These are phyloP conservation scores for Penicillium soppii DNA, from an alignment of 495 filamentous ascomycete genomes.

Conservation along the genomic window DNA sequence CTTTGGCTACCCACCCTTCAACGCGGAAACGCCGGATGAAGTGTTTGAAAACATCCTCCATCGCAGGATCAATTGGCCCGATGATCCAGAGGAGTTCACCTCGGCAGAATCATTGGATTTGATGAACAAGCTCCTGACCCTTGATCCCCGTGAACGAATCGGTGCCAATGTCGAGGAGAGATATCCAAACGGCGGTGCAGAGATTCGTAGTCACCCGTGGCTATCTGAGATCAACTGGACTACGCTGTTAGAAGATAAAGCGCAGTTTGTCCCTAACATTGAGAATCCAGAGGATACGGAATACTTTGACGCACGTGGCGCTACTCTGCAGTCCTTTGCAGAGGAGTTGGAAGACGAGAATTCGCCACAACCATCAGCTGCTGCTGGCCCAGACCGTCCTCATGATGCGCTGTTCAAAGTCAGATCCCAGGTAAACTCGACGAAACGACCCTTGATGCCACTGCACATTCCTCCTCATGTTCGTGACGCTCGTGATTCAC, in stretches of 20 bases:
- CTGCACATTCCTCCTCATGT: slow-evolving; percentile 96
- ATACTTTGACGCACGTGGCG: slow-evolving; percentile 92
- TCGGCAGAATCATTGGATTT: slow-evolving; percentile 88
- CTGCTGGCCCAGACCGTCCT: slow-evolving; percentile 73
- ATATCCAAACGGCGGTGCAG: slow-evolving; percentile 76
- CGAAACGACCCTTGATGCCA: slow-evolving; percentile 89
- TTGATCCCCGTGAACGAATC: slow-evolving; percentile 75
- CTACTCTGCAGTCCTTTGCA: slow-evolving; percentile 82
- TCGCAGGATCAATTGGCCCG: slow-evolving; percentile 86
- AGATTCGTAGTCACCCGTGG: slow-evolving; percentile 88
- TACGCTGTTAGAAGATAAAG: slow-evolving; percentile 84
- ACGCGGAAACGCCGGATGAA: slow-evolving; percentile 83
- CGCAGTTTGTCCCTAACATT: slow-evolving; percentile 88
- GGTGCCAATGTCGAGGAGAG: slow-evolving; percentile 82
- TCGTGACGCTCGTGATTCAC: slow-evolving; percentile 70
- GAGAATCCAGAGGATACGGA: slow-evolving; percentile 97
- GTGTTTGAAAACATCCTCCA: slow-evolving; percentile 96
- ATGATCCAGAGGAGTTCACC: slow-evolving; percentile 65
- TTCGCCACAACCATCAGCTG: slow-evolving; percentile 56
- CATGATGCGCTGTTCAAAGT: slow-evolving; percentile 93
- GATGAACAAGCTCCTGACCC: slow-evolving; percentile 84
- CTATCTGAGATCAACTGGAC: slow-evolving; percentile 88
- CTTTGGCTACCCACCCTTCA: slow-evolving; percentile 90
- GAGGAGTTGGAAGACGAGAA: slow-evolving; percentile 91
- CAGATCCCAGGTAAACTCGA: slow-evolving; percentile 76